phyloP scores from a whole-genome alignment of 306 rosid genomes.

The Psophocarpus tetragonolobus region DNA sequence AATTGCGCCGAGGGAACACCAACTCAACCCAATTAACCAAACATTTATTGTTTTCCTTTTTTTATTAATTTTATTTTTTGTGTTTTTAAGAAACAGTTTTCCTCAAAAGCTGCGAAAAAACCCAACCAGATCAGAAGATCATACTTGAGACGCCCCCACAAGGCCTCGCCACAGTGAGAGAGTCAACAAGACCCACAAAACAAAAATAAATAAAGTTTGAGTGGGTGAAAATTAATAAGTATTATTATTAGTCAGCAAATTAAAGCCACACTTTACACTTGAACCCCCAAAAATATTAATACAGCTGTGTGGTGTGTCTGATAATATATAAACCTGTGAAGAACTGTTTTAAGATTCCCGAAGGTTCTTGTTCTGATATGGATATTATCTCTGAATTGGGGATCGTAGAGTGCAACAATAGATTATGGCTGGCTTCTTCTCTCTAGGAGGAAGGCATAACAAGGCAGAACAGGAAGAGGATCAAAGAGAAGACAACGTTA shows the following conservation, averaged over 20 bases:
- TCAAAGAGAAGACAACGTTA: conserved; percentile 32
- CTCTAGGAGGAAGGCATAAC: conserved; percentile 68
- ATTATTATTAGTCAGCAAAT: conserved; percentile 2
- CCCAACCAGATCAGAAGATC: conserved; percentile 37
- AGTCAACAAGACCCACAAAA: conserved; percentile 4
- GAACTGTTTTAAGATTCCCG: conserved; percentile 42
- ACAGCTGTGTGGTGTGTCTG: neutral
- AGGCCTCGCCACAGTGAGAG: conserved; percentile 21
- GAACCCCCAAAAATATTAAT: conserved; percentile 25
- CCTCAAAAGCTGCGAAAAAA: conserved; percentile 61
- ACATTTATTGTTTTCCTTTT: neutral
- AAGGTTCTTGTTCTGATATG: conserved; percentile 61
- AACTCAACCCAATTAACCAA: conserved; percentile 32
- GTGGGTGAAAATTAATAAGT: conserved; percentile 43
- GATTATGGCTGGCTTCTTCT: conserved; percentile 87
- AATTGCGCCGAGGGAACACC: conserved; percentile 48
- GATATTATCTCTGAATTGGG: conserved; percentile 62
- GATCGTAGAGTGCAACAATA: conserved; percentile 50
- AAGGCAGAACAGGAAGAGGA: conserved; percentile 30
- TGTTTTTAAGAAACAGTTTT: conserved; percentile 12
- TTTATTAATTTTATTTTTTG: neutral
- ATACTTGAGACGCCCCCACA: conserved; percentile 36
- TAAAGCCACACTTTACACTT: conserved; percentile 19
- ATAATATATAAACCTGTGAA: neutral
- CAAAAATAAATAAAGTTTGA: neutral